phyloP scores from a whole-genome alignment of 1,284 basidiomycete species.

The Hymenochaete sp. region DNA sequence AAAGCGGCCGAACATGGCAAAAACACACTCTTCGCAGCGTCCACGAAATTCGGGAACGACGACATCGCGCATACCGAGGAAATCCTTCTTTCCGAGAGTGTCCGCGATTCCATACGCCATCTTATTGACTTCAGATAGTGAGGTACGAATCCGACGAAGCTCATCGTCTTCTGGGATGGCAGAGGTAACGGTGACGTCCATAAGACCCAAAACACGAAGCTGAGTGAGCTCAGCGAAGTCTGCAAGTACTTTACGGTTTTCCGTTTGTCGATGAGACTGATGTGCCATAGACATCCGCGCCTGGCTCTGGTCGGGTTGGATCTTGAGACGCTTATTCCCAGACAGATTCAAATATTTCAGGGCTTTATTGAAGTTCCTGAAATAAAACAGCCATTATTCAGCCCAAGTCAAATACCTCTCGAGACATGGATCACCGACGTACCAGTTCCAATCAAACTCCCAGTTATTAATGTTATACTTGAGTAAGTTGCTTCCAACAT shows the following conservation, averaged over 20 bases:
- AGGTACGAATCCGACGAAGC: slow-evolving; percentile 87
- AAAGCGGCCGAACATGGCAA: slow-evolving; percentile 89
- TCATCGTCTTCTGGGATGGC: slow-evolving; percentile 87
- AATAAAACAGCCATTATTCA: background rate
- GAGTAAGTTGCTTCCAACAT: slow-evolving; percentile 90
- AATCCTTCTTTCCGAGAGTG: slow-evolving; percentile 74
- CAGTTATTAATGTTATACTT: slow-evolving; percentile 99
- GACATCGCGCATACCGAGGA: slow-evolving; percentile 86
- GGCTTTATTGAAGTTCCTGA: slow-evolving; percentile 95
- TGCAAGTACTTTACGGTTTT: slow-evolving; percentile 47
- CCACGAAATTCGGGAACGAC: slow-evolving; percentile 86
- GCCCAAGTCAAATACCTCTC: slow-evolving; percentile 12
- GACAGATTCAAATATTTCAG: slow-evolving; percentile 87
- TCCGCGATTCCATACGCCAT: slow-evolving; percentile 98
- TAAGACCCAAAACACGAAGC: slow-evolving; percentile 86
- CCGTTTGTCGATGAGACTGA: slow-evolving; percentile 31
- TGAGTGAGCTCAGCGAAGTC: slow-evolving; percentile 83
- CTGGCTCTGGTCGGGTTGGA: slow-evolving; percentile 54
- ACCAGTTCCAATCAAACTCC: slow-evolving; percentile 99
- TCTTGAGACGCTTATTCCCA: slow-evolving; percentile 83
- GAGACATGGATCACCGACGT: slow-evolving; percentile 22
- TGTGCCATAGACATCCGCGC: slow-evolving; percentile 16
- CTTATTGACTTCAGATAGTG: slow-evolving; percentile 81
- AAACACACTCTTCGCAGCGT: slow-evolving; percentile 76
- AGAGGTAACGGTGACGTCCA: slow-evolving; percentile 93